Evolutionary conservation across 2,329 filamentous ascomycete species (phyloP).

Genomic region (Fusarium gaditjirri): DNA sequence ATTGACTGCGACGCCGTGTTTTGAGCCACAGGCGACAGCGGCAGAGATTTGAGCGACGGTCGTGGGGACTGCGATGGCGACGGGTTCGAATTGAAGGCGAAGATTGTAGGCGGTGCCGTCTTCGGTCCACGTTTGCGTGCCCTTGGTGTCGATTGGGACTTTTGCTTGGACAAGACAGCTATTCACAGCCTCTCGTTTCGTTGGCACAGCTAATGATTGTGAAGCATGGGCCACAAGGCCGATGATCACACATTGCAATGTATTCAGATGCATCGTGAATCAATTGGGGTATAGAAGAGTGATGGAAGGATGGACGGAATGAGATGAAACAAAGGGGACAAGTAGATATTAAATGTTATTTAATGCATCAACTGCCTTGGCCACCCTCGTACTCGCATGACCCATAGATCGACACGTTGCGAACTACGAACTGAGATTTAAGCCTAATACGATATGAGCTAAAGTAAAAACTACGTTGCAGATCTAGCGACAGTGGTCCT

Average conservation of each 20-base stretch:
- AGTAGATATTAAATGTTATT: neutral
- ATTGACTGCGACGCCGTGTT: conserved; percentile 58
- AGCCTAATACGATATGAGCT: conserved; percentile 11
- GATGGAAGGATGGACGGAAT: neutral
- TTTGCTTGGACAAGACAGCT: conserved; percentile 44
- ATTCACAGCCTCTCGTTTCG: conserved; percentile 41
- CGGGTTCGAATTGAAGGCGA: conserved; percentile 47
- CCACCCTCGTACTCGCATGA: neutral
- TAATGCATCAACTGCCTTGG: neutral
- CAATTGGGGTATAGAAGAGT: no score
- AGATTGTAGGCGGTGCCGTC: conserved; percentile 50
- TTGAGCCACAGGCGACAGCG: conserved; percentile 58
- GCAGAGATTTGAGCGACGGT: conserved; percentile 55
- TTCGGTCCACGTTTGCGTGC: conserved; percentile 45
- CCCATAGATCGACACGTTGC: conserved; percentile 21
- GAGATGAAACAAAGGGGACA: neutral
- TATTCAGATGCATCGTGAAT: neutral
- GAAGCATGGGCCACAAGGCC: neutral
- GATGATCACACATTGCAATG: neutral
- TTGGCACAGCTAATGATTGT: conserved; percentile 20
- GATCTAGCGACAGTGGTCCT: neutral
- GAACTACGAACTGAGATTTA: conserved; percentile 7
- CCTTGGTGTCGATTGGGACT: conserved; percentile 39
- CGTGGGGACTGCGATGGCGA: conserved; percentile 47
- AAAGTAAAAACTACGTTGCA: neutral